phyloP scores from a whole-genome alignment of 768 basidiomycete genomes.

The Termitomyces sp. region DNA sequence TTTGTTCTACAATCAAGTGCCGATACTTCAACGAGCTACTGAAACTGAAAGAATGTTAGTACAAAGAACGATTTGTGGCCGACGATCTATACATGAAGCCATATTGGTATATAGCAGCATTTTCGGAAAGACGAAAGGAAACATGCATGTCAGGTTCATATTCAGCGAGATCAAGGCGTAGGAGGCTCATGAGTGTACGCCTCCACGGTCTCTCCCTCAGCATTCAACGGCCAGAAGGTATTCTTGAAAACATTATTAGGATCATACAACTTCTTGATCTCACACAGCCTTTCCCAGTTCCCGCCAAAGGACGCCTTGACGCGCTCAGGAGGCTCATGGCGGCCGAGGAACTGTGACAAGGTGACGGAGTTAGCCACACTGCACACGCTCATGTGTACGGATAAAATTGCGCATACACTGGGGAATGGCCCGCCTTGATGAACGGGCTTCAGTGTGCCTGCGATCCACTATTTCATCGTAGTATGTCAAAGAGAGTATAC shows the following conservation, averaged over 20 bases:
- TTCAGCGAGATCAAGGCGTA: constrained; percentile 24
- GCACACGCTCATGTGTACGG: background rate
- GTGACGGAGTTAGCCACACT: constrained; percentile 11
- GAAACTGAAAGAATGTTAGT: background rate
- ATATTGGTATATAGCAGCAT: too few species aligned
- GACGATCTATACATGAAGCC: too few species aligned
- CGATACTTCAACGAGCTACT: too few species aligned
- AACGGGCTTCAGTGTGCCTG: constrained; percentile 63
- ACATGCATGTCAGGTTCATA: too few species aligned
- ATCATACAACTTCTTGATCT: constrained; percentile 74
- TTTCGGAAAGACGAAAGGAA: background rate
- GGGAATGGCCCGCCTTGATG: constrained; percentile 80
- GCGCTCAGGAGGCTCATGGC: constrained; percentile 58
- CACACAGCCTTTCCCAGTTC: constrained; percentile 66
- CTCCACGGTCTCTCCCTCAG: constrained; percentile 47
- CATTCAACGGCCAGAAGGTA: constrained; percentile 75
- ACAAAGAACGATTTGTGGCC: background rate
- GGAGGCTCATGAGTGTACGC: constrained; percentile 60
- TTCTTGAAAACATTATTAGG: constrained; percentile 72
- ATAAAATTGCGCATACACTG: constrained; percentile 41
- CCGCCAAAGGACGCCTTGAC: constrained; percentile 65
- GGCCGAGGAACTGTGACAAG: constrained; percentile 60
- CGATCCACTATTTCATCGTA: constrained; percentile 72
- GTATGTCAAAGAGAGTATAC: background rate
- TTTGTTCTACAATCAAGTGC: background rate